Evolutionary conservation across 2,329 filamentous ascomycete species (phyloP).

Genomic region (Fusarium caatingaense): DNA sequence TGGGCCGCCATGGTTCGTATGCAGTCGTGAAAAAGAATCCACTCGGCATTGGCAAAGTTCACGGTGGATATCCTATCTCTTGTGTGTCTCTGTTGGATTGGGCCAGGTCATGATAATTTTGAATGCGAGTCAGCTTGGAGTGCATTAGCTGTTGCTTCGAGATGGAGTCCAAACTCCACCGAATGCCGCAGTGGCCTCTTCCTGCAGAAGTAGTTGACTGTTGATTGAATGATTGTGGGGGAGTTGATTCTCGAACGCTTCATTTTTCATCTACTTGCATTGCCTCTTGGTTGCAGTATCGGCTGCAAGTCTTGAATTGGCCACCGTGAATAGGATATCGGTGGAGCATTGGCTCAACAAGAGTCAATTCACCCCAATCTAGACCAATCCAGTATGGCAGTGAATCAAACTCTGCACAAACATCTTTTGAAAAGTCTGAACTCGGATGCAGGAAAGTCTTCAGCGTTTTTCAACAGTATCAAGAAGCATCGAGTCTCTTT

Average conservation of each 20-base stretch:
- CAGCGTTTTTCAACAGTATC: neutral
- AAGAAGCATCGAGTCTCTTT: slow-evolving; percentile 8
- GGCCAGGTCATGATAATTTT: slow-evolving; percentile 3
- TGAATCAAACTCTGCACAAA: neutral
- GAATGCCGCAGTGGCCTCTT: neutral
- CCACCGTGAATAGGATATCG: slow-evolving; percentile 34
- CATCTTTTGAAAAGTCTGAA: neutral
- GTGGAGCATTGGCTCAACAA: slow-evolving; percentile 9
- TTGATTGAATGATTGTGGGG: neutral
- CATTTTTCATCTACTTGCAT: slow-evolving; percentile 20
- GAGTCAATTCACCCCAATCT: neutral
- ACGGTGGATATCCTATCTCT: slow-evolving; percentile 18
- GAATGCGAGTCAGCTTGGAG: slow-evolving; percentile 34
- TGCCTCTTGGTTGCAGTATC: slow-evolving; percentile 7
- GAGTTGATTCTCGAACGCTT: slow-evolving; percentile 19
- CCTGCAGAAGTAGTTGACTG: neutral
- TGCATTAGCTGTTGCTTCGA: slow-evolving; percentile 16
- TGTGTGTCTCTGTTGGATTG: slow-evolving; percentile 38
- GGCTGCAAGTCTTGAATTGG: slow-evolving; percentile 27
- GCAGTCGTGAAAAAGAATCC: neutral
- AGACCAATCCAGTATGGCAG: neutral
- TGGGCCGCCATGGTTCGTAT: slow-evolving; percentile 5
- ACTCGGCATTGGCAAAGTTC: slow-evolving; percentile 8
- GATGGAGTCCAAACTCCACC: slow-evolving; percentile 20
- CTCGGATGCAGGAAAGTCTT: neutral